Percentiles rank a stretch among this genome's conserved stretches.
Conservation (phyloP, 805 yeast genomes). For the Metschnikowia henanensis region DNA sequence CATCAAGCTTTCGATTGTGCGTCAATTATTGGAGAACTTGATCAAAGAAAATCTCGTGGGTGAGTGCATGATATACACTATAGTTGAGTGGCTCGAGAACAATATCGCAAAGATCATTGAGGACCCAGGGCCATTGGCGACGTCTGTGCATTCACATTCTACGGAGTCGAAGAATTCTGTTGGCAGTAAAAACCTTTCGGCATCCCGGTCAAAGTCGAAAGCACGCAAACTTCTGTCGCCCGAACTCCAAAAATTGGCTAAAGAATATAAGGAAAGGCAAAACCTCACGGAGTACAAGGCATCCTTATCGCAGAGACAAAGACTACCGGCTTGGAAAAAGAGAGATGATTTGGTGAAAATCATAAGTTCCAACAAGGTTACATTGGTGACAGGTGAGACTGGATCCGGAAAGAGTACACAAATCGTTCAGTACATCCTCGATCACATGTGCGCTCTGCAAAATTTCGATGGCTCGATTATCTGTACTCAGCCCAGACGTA, state of each 20-base stretch:
- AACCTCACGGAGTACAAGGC: constrained; percentile 28
- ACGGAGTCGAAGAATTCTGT: neutral
- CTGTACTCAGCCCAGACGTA: constrained; percentile 96
- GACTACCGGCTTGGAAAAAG: constrained; percentile 85
- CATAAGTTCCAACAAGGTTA: constrained; percentile 60
- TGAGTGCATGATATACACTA: constrained; percentile 62
- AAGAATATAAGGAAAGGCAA: constrained; percentile 4
- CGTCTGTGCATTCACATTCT: neutral
- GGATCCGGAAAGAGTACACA: constrained; percentile 98
- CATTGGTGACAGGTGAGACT: constrained; percentile 91
- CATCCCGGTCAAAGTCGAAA: constrained; percentile 2
- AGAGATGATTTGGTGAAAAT: constrained; percentile 53
- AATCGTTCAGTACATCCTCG: constrained; percentile 85
- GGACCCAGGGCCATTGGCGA: constrained; percentile 69
- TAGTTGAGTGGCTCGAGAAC: constrained; percentile 79
- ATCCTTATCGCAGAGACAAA: constrained; percentile 45
- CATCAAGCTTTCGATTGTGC: constrained; percentile 58
- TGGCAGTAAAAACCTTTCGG: neutral
- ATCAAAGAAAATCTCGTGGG: constrained; percentile 53
- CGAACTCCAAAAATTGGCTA: constrained; percentile 2
- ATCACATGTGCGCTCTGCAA: constrained; percentile 50
- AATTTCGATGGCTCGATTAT: constrained; percentile 61
- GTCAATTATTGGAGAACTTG: constrained; percentile 46
- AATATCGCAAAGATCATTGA: constrained; percentile 57
- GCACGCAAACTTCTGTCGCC: neutral